These are phyloP conservation scores for Vaccinium corymbosum DNA, from an alignment of 148 eudicot genomes.

Conservation along the genomic window DNA sequence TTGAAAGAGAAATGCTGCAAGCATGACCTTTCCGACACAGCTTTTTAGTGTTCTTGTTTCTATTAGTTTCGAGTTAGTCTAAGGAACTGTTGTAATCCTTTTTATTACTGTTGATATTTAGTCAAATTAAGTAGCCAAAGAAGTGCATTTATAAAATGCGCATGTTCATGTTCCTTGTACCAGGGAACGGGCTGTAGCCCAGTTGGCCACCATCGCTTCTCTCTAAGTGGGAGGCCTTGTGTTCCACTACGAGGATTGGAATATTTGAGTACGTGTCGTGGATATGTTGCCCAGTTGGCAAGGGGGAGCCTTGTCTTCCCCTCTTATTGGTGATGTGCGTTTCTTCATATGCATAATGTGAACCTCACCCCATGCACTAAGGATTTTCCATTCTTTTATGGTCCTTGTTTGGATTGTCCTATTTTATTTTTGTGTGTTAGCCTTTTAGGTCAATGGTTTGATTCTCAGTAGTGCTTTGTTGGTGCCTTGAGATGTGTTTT, in stretches of 20 bases:
- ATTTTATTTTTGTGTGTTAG: neutral
- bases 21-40: neutral
- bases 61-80: neutral
- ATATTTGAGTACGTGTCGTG: no score
- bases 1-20: neutral
- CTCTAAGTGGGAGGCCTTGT: no score
- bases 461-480: neutral
- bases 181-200: neutral
- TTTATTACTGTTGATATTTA: neutral
- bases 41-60: neutral
- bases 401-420: neutral
- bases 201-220: no score
- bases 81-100: neutral
- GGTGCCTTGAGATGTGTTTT: neutral
- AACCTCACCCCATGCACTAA: no score
- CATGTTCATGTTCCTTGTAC: neutral
- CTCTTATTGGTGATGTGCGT: no score
- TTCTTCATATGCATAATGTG: no score
- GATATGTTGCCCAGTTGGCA: no score
- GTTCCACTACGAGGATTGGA: no score
- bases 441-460: neutral
- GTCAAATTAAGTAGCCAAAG: neutral
- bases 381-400: neutral
- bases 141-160: neutral
- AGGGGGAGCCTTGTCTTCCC: no score